A percentile compares a stretch with the other conserved stretches of the same genome.
These are phyloP conservation scores for Halenospora varia DNA, from an alignment of 495 filamentous ascomycete genomes.

Conservation along the genomic window DNA sequence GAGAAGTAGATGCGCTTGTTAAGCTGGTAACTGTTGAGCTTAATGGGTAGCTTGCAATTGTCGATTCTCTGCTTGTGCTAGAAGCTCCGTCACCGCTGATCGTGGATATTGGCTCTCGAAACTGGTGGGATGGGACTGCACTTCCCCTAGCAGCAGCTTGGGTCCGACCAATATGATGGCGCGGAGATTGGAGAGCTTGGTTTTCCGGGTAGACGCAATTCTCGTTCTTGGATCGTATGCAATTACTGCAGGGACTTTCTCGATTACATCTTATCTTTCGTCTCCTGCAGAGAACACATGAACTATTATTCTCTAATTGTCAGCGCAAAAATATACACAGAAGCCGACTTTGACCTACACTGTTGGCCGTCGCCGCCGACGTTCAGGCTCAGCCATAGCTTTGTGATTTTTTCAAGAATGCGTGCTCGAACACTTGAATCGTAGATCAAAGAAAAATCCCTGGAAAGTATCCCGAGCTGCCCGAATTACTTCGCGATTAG, in stretches of 20 bases:
- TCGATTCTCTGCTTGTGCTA: not conserved
- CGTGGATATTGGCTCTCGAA: not conserved
- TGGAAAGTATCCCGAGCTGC: too few species aligned
- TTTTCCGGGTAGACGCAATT: slow-evolving; percentile 41
- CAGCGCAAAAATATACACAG: not conserved
- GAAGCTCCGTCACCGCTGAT: too few species aligned
- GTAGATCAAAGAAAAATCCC: not conserved
- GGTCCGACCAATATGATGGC: slow-evolving; percentile 7
- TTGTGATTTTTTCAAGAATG: not conserved
- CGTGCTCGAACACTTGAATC: not conserved
- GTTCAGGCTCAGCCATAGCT: slow-evolving; percentile 33
- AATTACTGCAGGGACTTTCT: slow-evolving; percentile 47
- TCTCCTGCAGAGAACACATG: slow-evolving; percentile 17
- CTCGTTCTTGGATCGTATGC: slow-evolving; percentile 37
- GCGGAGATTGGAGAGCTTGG: slow-evolving; percentile 17
- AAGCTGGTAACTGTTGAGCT: slow-evolving; percentile 18
- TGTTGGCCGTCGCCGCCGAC: slow-evolving; percentile 43
- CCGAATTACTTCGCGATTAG: too few species aligned
- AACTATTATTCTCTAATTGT: slow-evolving; percentile 5
- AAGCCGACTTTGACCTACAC: slow-evolving; percentile 32
- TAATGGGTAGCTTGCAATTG: slow-evolving; percentile 14
- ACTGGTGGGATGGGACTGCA: not conserved
- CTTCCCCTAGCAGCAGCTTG: too few species aligned
- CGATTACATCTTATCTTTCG: slow-evolving; percentile 24
- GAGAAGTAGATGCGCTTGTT: slow-evolving; percentile 28